Evolutionary conservation across 495 filamentous ascomycete genomes (phyloP), one percentile per base, ranked within the genome.

Genomic region (Daldinia caldariorum): DNA sequence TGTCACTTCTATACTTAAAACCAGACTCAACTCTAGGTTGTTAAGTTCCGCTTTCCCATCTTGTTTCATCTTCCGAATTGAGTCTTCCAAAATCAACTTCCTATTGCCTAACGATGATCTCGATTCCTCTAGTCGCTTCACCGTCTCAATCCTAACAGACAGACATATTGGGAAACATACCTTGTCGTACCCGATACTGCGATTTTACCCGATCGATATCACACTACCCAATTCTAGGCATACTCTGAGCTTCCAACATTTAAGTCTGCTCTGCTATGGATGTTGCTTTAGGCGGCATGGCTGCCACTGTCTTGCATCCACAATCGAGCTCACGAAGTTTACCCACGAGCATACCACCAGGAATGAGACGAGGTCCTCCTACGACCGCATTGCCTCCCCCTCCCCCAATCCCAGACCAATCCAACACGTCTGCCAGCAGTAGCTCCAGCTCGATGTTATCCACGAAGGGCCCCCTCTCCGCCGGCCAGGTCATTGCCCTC

Each of bases 401-500:
- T 54, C 77, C 66, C 35, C 77, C 61, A 69, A 77, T 71, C 55
- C 78, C 74, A 67, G 71, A 75, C 7, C 69, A 81, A 31, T 79
- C 77, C 65, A 78, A 79, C 72, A 72, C 63, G 29, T 58, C 65
- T 12, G 37, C 29, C 9, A 63, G 54, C 32, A 58, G 38, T 50
- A 61, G 60, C 22, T 79, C 78, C 8, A 65, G 69, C 54, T 74
- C 78, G 12, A 80, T 74, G 41, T 67, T 84, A 26, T 80, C 81
- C 53, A 76, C 80, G 12, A 74, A 74, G 49, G 75, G 79, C 39
- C 79, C 83, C 12, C 62, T 84, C 45, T 83, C 84, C 20, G 67
- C 83, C 18, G 72, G 62, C 38, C 82, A 88, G 74, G 85, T 88
- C 50, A 81, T 88, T 14, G 76, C 79, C 32, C 80, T 92, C 26